These are phyloP conservation scores for Beta corolliflora DNA, from an alignment of 179 eudicot genomes.

Conservation along the genomic window DNA sequence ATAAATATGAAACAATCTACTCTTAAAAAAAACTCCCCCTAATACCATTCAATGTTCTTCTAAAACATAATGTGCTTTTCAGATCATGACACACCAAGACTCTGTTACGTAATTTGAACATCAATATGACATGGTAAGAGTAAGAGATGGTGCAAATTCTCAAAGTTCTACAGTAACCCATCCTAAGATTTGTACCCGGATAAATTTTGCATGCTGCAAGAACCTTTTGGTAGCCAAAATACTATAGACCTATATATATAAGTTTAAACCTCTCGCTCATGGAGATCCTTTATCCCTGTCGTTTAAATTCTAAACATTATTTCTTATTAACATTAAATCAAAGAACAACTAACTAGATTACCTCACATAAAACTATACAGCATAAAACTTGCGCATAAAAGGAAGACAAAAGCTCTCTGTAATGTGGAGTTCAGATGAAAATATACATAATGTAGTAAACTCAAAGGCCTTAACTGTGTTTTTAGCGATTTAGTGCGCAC, in stretches of 20 bases:
- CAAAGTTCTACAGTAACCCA: not conserved
- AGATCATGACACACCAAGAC: too few species aligned
- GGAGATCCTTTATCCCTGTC: not conserved
- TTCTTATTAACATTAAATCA: not conserved
- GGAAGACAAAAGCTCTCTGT: not conserved
- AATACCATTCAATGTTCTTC: not conserved
- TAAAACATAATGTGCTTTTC: too few species aligned
- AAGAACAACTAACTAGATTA: not conserved
- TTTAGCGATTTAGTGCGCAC: conserved; percentile 49
- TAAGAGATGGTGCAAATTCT: not conserved
- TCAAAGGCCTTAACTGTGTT: conserved; percentile 58
- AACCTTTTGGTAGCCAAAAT: not conserved
- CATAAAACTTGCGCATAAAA: not conserved
- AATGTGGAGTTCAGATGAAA: not conserved
- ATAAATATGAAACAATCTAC: not conserved
- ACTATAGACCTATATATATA: not conserved
- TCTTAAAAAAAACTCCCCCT: too few species aligned
- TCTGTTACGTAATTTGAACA: not conserved
- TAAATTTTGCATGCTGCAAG: conserved; percentile 1
- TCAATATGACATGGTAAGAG: not conserved
- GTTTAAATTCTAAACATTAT: not conserved
- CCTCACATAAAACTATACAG: not conserved
- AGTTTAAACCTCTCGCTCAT: not conserved
- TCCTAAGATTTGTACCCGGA: not conserved
- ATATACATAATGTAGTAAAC: not conserved